Base-by-base conservation (phyloP, 768 basidiomycete genomes). In the Pulveroboletus frians region DNA sequence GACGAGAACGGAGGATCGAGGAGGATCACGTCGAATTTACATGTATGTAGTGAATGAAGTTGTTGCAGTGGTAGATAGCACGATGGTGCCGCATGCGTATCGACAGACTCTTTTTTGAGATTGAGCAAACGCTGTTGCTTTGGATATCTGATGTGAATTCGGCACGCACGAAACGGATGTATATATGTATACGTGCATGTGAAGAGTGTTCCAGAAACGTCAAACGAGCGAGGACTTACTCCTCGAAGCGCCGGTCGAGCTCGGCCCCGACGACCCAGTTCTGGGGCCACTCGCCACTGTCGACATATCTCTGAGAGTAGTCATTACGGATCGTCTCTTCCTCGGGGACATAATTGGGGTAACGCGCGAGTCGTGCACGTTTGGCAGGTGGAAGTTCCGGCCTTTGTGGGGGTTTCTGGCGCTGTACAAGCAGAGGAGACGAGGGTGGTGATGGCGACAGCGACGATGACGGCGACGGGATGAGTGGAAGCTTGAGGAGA, bases 271-370 rank as follows among this genome's bases (percentile, higher is more conserved):
- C 71, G 9, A 99, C 87, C 81, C 85, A 91, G 60, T 96, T 85
- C 69, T 95, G 92, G 2, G 93, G 91, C 84, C 93, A 92, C 54
- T 90, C 88, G 9, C 93, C 94, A 2, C 87, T 79, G 58, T 90
- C 85, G 30, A 94, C 92, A 67, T 95, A 97, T 55, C 85, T 74
- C 67, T 87, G 85, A 0, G 88, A 90, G 62, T 94, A 92, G 71
- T 99, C 94, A 59, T 96, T 98, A 41, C 96, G 78, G 38, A 99
- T 88, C 0, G 93, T 97, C 66, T 99, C 95, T 63, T 99, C 95
- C 53, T 92, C 91, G 1, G 89, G 85, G 14, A 93, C 77, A 56
- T 95, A 94, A 61, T 94, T 93, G 30, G 66, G 64, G 55, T 90
- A 92, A 31, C 86, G 76, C 18, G 77, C 74, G 6, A 79, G 71